Base-by-base conservation (phyloP, 2,329 filamentous ascomycete genomes). In the Cercospora nicotianae region DNA sequence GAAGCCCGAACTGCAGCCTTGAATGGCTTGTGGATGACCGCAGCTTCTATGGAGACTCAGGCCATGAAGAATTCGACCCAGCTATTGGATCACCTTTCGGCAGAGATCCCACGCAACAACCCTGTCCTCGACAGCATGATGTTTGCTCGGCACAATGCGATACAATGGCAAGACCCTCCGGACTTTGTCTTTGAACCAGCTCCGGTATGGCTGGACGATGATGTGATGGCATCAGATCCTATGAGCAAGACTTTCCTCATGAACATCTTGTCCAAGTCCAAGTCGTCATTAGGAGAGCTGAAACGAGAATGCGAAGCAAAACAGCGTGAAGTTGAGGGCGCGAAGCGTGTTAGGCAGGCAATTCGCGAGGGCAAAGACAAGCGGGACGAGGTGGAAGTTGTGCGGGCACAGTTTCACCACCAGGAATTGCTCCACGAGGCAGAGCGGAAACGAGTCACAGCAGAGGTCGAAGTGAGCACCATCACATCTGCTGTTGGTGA, bases 191-290 rank as follows among this genome's bases (percentile, higher is more conserved):
- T 99, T 74, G 95, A 99, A 79, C 91, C 95, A 0, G 97, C 94
- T 77, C 94, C 95, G 0, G 91, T 99, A 30, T 99, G 96, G 95
- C 91, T 97, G 75, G 96, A 99, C 75, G 93, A 97, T 74, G 91
- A 91, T 67, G 81, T 86, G 23, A 96, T 99, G 87, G 86, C 95
- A 6, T 88, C 90, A 0, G 94, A 98, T 78, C 93, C 97, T 58
- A 83, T 87, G 4, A 93, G 94, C 69, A 96, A 95, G 80, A 86
- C 96, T 0, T 99, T 94, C 79, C 81, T 99, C 67, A 91, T 94
- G 67, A 99, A 99, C 76, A 87, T 98, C 10, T 84, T 99, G 48
- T 89, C 90, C 74, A 98, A 97, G 79, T 96, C 92, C 70, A 98
- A 98, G 80, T 82, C 88, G 6, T 91, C 94, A 72, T 82, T 97